Conservation (phyloP, 306 rosid genomes). For the Alnus glutinosa region DNA sequence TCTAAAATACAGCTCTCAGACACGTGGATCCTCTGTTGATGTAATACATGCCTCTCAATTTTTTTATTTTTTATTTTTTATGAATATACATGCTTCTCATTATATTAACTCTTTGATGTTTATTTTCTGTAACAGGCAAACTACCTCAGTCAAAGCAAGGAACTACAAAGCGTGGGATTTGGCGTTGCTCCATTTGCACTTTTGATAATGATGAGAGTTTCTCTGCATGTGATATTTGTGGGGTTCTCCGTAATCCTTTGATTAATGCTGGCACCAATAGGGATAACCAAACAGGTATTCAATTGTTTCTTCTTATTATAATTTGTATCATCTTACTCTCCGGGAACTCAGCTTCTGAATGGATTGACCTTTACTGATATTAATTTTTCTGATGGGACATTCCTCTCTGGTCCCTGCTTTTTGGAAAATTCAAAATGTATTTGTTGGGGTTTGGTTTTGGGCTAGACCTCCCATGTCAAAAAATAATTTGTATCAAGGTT, state of each 20-base stretch:
- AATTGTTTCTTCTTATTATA: constrained; percentile 22
- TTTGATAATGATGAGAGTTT: constrained; percentile 81
- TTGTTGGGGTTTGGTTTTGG: constrained; percentile 14
- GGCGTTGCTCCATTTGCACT: constrained; percentile 86
- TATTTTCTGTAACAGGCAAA: constrained; percentile 43
- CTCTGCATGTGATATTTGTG: constrained; percentile 83
- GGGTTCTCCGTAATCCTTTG: constrained; percentile 67
- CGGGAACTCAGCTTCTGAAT: constrained; percentile 11
- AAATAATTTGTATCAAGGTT: constrained; percentile 13
- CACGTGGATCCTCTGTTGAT: neutral
- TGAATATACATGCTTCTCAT: neutral
- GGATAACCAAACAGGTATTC: constrained; percentile 62
- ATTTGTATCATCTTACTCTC: neutral
- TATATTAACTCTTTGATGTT: constrained; percentile 17
- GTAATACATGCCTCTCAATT: neutral
- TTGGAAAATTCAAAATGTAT: constrained; percentile 2
- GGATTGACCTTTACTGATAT: neutral
- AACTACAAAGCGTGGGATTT: constrained; percentile 41
- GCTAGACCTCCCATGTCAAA: constrained; percentile 6
- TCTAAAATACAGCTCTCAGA: neutral
- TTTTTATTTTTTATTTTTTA: neutral
- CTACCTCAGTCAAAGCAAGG: constrained; percentile 46
- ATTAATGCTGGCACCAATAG: constrained; percentile 27
- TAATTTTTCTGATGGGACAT: constrained; percentile 26
- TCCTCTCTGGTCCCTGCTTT: neutral